Evolutionary conservation across 2,329 filamentous ascomycete genomes (phyloP).

Genomic region (Beauveria pseudobassiana): DNA sequence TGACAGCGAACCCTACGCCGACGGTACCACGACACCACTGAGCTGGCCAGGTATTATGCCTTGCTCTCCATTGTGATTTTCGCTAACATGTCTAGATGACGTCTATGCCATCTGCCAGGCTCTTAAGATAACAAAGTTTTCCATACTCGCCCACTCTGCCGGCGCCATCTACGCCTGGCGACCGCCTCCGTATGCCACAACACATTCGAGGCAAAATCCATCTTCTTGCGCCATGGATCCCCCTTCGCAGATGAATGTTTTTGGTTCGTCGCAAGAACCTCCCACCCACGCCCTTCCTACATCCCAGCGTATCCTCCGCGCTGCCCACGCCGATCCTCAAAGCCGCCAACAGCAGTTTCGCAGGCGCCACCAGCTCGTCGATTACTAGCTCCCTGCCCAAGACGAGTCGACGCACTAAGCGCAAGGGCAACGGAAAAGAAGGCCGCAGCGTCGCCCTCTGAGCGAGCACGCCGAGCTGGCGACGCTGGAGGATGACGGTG

Average conservation of each 20-base stretch:
- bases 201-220: slow-evolving; percentile 93
- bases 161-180: slow-evolving; percentile 97
- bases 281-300: slow-evolving; percentile 84
- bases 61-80: not conserved
- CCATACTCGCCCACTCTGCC: slow-evolving; percentile 89
- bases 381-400: slow-evolving; percentile 73
- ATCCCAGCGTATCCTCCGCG: slow-evolving; percentile 78
- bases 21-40: slow-evolving; percentile 76
- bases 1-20: slow-evolving; percentile 77
- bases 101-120: slow-evolving; percentile 90
- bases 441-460: slow-evolving; percentile 31
- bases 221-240: slow-evolving; percentile 92
- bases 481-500: slow-evolving; percentile 15
- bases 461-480: slow-evolving; percentile 39
- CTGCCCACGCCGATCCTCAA: slow-evolving; percentile 86
- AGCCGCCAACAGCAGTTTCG: slow-evolving; percentile 91
- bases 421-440: slow-evolving; percentile 41
- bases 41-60: slow-evolving; percentile 72
- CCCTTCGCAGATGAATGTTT: slow-evolving; percentile 81
- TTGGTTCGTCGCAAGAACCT: slow-evolving; percentile 65
- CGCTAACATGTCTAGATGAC: slow-evolving; percentile 48
- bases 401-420: slow-evolving; percentile 51
- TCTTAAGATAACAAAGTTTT: slow-evolving; percentile 91
- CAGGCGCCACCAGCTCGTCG: slow-evolving; percentile 82
- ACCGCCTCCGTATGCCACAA: slow-evolving; percentile 94